Base-by-base conservation (phyloP, 73 alveolate species). In the Tetrahymena elliotti region DNA sequence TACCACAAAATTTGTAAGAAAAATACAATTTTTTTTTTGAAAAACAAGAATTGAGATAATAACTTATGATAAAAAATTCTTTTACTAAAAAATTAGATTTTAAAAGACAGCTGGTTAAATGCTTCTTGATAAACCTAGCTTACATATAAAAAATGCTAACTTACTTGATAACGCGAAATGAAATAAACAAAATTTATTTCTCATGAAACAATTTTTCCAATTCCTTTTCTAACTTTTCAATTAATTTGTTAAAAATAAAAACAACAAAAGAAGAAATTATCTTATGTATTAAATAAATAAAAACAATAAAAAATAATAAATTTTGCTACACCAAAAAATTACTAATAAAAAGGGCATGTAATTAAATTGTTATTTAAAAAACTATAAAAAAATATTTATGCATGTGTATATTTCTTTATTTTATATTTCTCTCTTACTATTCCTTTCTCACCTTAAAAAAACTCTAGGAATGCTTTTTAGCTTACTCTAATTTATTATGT, bases 1-100 rank as follows among this genome's bases (percentile, higher is more conserved):
- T 0, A 53, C 97, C 6, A 96, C 98, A 35, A 47, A 83, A 35
- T 95, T 94, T 35, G 40, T 97, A 24, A 35, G 52, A 68, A 31
- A 68, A 68, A 68, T 27, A 27, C 36, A 68, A 27, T 18, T 24
- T 68, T 68, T 31, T 1, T 27, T 68, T 24, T 22, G n/a, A 0
- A 27, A 4, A 2, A 22, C 10, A 27, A 27, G 20, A 6, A 18
- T 9, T 27, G 10, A 22, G 34, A 1, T 53, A 53, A 5, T 31
- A 68, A 7, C n/a, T n/a, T 18, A 31, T 22, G 22, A 27, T 4
- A 22, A 27, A 68, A 27, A 18, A 68, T 68, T 68, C 88, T 68
- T 68, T 68, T 68, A 68, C 88, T 68, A 68, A 68, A 18, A 22
- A n/a, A 68, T 68, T 68, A 68, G 88, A 68, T 68, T 68, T 68